phyloP scores from a whole-genome alignment of 495 filamentous ascomycete genomes.

The Trichoderma reesei region DNA sequence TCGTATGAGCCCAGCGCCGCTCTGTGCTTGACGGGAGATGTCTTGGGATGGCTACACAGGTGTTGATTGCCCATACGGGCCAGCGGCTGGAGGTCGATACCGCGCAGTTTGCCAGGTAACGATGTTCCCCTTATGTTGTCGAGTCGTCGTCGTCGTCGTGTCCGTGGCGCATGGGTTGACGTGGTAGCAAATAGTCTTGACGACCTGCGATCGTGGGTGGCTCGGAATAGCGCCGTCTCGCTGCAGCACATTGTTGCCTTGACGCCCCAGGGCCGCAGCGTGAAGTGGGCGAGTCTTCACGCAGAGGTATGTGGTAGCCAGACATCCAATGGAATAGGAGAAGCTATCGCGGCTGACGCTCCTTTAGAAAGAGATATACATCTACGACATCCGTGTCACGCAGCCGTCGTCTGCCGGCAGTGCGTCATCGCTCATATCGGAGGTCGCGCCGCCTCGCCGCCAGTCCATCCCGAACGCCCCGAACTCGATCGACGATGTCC shows the following conservation, averaged over 20 bases:
- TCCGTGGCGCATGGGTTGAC: too few species aligned
- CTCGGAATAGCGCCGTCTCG: constrained; percentile 55
- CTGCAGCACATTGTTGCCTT: constrained; percentile 67
- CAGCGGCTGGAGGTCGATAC: constrained; percentile 67
- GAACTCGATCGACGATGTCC: constrained; percentile 61
- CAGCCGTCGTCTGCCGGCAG: constrained; percentile 33
- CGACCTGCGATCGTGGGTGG: constrained; percentile 67
- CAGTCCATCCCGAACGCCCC: constrained; percentile 53
- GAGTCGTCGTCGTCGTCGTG: neutral
- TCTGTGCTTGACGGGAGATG: constrained; percentile 22
- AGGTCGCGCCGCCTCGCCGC: constrained; percentile 46
- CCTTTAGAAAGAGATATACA: constrained; percentile 70
- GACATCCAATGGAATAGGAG: too few species aligned
- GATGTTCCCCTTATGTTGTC: constrained; percentile 12
- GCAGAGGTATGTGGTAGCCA: constrained; percentile 53
- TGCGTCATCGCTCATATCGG: constrained; percentile 32
- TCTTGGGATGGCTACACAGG: constrained; percentile 53
- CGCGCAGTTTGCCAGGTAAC: constrained; percentile 59
- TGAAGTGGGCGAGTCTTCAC: constrained; percentile 63
- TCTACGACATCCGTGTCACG: constrained; percentile 69
- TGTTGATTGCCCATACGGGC: constrained; percentile 84
- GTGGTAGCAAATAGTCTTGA: constrained; percentile 24
- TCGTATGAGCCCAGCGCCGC: neutral
- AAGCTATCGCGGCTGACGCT: constrained; percentile 10
- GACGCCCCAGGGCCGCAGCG: constrained; percentile 69